Conservation (phyloP, 192 early-diverging fungal genomes). For the Chytriomyces hyalinus region DNA sequence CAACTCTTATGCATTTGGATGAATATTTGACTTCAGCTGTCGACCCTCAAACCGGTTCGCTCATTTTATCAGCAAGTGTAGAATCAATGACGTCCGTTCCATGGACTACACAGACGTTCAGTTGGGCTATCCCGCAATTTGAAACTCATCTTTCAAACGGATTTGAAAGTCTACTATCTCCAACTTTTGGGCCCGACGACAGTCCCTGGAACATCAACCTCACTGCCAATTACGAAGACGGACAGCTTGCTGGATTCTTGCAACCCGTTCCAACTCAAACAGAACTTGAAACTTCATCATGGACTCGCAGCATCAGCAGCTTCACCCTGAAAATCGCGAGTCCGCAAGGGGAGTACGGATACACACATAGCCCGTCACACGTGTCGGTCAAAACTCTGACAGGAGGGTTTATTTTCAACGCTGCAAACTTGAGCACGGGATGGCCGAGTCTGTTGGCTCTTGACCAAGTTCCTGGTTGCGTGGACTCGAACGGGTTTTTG, state of each 20-base stretch:
- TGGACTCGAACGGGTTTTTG: conserved; percentile 39
- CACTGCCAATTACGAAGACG: conserved; percentile 8
- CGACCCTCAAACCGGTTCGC: conserved; percentile 30
- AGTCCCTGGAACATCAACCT: conserved; percentile 43
- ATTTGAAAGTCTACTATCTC: conserved; percentile 17
- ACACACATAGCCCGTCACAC: conserved; percentile 18
- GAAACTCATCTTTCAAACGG: neutral
- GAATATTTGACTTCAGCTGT: conserved; percentile 35
- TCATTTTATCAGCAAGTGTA: conserved; percentile 46
- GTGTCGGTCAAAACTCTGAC: conserved; percentile 48
- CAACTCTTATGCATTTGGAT: conserved; percentile 37
- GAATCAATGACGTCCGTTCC: conserved; percentile 31
- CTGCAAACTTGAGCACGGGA: conserved; percentile 31
- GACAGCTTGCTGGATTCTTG: conserved; percentile 43
- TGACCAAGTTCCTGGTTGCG: conserved; percentile 12
- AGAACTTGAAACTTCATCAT: conserved; percentile 32
- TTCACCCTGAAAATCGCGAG: conserved; percentile 46
- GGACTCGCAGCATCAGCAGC: conserved; percentile 44
- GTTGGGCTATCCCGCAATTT: conserved; percentile 41
- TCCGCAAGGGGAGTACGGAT: conserved; percentile 3
- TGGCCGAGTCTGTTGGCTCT: conserved; percentile 38
- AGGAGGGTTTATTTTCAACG: conserved; percentile 48
- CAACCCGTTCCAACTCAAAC: conserved; percentile 28
- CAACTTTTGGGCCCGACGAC: conserved; percentile 44
- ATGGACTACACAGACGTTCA: conserved; percentile 41